Evolutionary conservation across 768 basidiomycete species (phyloP).

Genomic region (Tulasnella sp.): DNA sequence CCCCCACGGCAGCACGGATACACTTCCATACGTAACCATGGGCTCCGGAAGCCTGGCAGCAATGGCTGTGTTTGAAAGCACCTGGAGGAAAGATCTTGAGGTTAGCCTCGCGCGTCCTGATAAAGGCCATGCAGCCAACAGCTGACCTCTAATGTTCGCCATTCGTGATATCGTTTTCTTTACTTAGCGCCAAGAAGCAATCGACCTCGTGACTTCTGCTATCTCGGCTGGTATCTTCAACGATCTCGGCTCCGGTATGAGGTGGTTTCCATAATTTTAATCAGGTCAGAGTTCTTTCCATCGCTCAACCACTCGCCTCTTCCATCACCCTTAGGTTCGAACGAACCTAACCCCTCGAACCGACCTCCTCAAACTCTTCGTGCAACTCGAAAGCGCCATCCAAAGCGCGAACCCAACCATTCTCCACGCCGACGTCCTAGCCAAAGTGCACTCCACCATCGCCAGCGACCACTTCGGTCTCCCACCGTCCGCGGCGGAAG

Average conservation of each 20-base stretch:
- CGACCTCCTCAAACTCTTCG: slow-evolving; percentile 10
- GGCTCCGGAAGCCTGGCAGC: slow-evolving; percentile 93
- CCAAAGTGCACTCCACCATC: not conserved
- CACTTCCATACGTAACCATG: slow-evolving; percentile 98
- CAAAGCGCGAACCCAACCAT: slow-evolving; percentile 15
- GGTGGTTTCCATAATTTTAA: not conserved
- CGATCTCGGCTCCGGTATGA: slow-evolving; percentile 73
- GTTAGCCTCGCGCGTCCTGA: slow-evolving; percentile 38
- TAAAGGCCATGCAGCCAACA: too few species aligned
- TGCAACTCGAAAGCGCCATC: not conserved
- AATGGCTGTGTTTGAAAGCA: slow-evolving; percentile 96
- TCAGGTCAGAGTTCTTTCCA: not conserved
- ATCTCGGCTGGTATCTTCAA: slow-evolving; percentile 97
- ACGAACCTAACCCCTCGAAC: slow-evolving; percentile 39
- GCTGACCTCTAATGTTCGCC: not conserved
- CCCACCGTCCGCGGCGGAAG: not conserved
- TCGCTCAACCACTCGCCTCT: not conserved
- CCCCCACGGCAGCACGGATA: slow-evolving; percentile 97
- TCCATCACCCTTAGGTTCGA: slow-evolving; percentile 52
- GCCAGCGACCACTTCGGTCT: not conserved
- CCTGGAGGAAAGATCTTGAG: slow-evolving; percentile 77
- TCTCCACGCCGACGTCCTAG: slow-evolving; percentile 11
- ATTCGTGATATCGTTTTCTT: not conserved
- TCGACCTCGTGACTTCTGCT: slow-evolving; percentile 77
- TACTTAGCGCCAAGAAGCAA: slow-evolving; percentile 64